Conservation (phyloP, 164 flowering plant genomes). For the Cinnamomum micranthum region DNA sequence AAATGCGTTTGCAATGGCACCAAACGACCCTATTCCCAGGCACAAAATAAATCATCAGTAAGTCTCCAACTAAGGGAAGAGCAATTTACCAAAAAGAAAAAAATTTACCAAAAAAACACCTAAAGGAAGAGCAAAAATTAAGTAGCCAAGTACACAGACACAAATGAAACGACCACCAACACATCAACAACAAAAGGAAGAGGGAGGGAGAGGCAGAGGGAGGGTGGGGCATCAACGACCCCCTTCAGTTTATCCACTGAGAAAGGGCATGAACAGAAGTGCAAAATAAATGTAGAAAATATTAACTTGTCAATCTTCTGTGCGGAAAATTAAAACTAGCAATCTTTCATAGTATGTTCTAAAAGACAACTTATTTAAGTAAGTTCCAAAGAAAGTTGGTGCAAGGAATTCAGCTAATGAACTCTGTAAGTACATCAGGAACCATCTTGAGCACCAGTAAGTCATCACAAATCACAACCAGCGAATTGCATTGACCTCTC, state of each 20-base stretch:
- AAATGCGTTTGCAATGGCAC: conserved; percentile 59
- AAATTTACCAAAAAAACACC: not conserved
- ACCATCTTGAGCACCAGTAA: not conserved
- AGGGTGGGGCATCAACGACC: not conserved
- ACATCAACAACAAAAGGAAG: no score
- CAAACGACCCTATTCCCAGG: conserved; percentile 60
- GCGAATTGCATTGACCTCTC: not conserved
- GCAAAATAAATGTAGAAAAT: not conserved
- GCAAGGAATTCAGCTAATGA: not conserved
- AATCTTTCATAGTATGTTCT: no score
- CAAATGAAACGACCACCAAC: no score
- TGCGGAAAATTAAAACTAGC: no score
- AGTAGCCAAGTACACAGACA: not conserved
- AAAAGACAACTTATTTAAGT: no score
- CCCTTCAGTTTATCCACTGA: not conserved
- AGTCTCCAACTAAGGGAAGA: not conserved
- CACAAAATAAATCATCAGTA: not conserved
- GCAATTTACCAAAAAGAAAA: no score
- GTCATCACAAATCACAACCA: not conserved
- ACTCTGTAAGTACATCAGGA: not conserved
- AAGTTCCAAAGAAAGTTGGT: no score
- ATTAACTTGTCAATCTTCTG: not conserved
- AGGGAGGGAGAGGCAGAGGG: no score
- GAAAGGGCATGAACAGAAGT: not conserved
- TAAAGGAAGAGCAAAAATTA: not conserved